A percentile compares a stretch with the other conserved stretches of the same genome.
phyloP scores from a whole-genome alignment of 169 alveolate species.

The Perkinsus olseni region DNA sequence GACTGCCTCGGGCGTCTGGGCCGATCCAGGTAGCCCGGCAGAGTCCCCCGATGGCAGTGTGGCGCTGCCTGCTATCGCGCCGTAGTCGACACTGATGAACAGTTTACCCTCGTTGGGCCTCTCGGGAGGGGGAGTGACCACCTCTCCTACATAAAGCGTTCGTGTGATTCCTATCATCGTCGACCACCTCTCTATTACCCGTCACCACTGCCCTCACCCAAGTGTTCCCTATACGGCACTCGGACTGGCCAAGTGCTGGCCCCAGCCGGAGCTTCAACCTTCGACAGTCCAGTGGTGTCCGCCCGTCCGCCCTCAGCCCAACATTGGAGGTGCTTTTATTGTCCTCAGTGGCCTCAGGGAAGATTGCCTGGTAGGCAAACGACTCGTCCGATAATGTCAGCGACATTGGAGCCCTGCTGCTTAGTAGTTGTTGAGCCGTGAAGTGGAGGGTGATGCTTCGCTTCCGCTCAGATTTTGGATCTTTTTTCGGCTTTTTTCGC shows the following conservation, averaged over 20 bases:
- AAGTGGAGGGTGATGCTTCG: neutral
- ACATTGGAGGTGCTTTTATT: neutral
- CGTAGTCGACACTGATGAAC: neutral
- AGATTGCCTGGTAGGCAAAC: neutral
- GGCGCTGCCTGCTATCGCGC: neutral
- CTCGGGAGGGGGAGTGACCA: neutral
- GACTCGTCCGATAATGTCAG: neutral
- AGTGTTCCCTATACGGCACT: neutral
- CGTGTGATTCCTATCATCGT: neutral
- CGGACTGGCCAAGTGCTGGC: neutral
- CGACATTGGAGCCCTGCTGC: neutral
- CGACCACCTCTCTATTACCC: neutral
- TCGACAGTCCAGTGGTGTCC: neutral
- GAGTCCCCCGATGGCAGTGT: neutral
- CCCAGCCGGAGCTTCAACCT: neutral
- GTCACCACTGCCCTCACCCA: neutral
- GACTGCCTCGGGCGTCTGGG: neutral
- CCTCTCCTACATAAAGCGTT: neutral
- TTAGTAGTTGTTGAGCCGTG: neutral
- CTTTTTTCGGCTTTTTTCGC: no score
- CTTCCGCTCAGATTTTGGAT: neutral
- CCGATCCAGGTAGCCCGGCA: neutral
- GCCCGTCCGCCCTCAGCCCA: neutral
- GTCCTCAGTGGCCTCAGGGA: neutral
- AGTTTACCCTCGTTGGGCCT: neutral